A percentile compares a stretch with the other conserved stretches of the same genome.
Conservation (phyloP, 345 rosid species). For the Sonneratia caseolaris region DNA sequence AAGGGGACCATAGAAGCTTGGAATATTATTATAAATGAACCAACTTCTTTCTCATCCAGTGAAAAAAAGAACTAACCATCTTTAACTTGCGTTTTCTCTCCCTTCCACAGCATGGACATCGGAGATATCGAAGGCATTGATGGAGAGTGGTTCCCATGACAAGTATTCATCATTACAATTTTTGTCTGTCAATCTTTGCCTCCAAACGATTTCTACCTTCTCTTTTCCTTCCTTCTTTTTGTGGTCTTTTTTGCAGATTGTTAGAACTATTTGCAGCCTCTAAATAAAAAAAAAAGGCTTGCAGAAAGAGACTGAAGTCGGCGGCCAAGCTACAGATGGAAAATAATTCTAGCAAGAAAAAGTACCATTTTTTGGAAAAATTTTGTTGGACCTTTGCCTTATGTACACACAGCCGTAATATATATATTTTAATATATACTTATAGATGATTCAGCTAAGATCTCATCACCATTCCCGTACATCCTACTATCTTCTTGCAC, state of each 20-base stretch:
- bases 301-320: background rate
- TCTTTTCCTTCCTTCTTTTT: background rate
- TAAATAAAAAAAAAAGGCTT: background rate
- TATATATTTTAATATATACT: background rate
- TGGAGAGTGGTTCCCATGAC: slow-evolving; percentile 83
- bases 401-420: background rate
- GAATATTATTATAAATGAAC: no score
- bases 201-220: background rate
- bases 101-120: slow-evolving; percentile 68
- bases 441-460: background rate
- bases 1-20: no score
- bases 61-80: no score
- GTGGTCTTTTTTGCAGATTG: background rate
- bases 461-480: background rate
- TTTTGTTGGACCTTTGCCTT: background rate
- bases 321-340: background rate
- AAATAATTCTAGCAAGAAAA: background rate
- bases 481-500: background rate
- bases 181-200: slow-evolving; percentile 49
- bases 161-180: slow-evolving; percentile 43
- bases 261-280: background rate
- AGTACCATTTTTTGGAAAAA: background rate
- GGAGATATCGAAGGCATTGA: slow-evolving; percentile 88
- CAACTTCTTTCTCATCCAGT: no score
- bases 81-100: background rate